These are phyloP conservation scores for Stellera chamaejasme DNA, from an alignment of 345 rosid species.

Conservation along the genomic window DNA sequence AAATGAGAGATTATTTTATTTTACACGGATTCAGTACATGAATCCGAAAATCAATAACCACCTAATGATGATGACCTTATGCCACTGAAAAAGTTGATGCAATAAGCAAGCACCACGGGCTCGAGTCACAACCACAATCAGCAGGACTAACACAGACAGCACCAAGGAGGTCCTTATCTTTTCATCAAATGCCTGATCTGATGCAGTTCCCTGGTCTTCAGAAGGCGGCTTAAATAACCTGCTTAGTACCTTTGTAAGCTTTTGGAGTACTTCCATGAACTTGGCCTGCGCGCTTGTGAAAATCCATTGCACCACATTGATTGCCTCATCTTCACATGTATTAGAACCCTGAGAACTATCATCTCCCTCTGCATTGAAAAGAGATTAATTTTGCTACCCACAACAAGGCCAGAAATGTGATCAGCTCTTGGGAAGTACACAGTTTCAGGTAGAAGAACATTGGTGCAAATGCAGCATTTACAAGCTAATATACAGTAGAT, in stretches of 20 bases:
- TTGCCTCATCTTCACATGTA: slow-evolving; percentile 20
- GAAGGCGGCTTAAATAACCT: slow-evolving; percentile 17
- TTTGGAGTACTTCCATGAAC: slow-evolving; percentile 24
- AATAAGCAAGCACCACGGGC: slow-evolving; percentile 2
- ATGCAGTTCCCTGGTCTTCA: slow-evolving; percentile 2
- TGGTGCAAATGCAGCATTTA: too few relatives aligned
- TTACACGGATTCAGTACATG: too few relatives aligned
- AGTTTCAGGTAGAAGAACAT: too few relatives aligned
- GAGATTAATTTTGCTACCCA: neutral
- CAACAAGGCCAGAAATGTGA: neutral
- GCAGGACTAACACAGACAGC: slow-evolving; percentile 29
- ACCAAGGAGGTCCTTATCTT: slow-evolving; percentile 25
- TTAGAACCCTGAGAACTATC: slow-evolving; percentile 17
- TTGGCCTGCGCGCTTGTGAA: slow-evolving; percentile 23
- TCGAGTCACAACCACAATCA: slow-evolving; percentile 31
- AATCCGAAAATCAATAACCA: too few relatives aligned
- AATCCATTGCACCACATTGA: slow-evolving; percentile 26
- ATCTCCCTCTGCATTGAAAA: slow-evolving; percentile 22
- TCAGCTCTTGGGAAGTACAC: neutral
- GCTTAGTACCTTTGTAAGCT: slow-evolving; percentile 21
- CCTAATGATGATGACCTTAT: too few relatives aligned
- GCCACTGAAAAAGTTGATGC: too few relatives aligned
- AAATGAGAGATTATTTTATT: too few relatives aligned
- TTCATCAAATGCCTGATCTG: slow-evolving; percentile 18
- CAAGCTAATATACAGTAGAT: too few relatives aligned